Percentiles rank a stretch among this genome's conserved stretches.
Evolutionary conservation across 140 eudicot species (phyloP).

Genomic region (Flaveria floridana): DNA sequence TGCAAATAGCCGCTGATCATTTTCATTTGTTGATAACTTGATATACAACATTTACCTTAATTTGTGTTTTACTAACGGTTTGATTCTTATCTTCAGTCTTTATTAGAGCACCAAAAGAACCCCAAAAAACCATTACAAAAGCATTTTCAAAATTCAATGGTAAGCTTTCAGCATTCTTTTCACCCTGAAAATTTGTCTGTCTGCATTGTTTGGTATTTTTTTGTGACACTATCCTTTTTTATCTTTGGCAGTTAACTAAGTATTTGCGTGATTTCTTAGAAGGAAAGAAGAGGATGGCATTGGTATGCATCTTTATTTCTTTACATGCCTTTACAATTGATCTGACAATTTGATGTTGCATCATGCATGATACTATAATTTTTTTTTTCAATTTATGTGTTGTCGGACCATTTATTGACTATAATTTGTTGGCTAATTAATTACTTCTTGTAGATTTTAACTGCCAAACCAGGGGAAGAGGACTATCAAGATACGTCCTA

Average conservation of each 20-base stretch:
- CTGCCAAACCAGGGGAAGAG: conserved; percentile 80
- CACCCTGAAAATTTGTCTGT: background rate
- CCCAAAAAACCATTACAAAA: conserved; percentile 73
- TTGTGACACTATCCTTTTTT: conserved; percentile 10
- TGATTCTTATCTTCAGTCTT: conserved; percentile 49
- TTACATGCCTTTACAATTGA: background rate
- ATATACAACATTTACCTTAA: conserved; percentile 1
- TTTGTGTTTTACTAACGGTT: conserved; percentile 1
- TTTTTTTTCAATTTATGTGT: background rate
- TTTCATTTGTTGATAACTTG: conserved; percentile 5
- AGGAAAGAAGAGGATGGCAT: conserved; percentile 81
- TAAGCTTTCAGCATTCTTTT: conserved; percentile 26
- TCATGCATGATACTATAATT: background rate
- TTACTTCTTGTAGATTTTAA: conserved; percentile 55
- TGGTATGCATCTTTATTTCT: conserved; percentile 49
- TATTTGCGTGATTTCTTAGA: conserved; percentile 80
- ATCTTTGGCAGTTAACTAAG: conserved; percentile 62
- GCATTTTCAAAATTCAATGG: conserved; percentile 83
- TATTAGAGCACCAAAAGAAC: conserved; percentile 87
- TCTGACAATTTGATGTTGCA: background rate
- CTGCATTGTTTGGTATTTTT: conserved; percentile 9
- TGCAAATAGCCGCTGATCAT: background rate
- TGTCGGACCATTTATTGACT: background rate
- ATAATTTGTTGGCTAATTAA: conserved; percentile 21
- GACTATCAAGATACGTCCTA: conserved; percentile 81